Base-by-base conservation (phyloP, 257 asterid species). In the Solanum corneliomulleri region DNA sequence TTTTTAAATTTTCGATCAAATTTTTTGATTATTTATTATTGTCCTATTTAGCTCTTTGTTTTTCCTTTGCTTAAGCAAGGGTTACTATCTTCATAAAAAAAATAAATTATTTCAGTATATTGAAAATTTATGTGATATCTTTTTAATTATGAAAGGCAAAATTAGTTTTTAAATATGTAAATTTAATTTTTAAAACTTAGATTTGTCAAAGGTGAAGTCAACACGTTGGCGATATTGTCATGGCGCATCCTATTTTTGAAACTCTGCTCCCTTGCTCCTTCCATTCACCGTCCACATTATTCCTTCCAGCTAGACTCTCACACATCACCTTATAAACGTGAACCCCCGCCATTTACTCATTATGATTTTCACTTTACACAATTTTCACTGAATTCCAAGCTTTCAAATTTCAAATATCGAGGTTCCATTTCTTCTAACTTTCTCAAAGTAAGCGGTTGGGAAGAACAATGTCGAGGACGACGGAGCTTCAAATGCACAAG, bases 201-300 rank as follows among this genome's bases (percentile, higher is more conserved):
- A 58, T 58, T 20, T 68, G 21, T 1, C 23, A 27, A 45, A 85
- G 37, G 9, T 72, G 82, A 82, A 87, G 31, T 47, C 8, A 82
- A 84, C 83, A 14, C 18, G 80, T 58, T 82, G 45, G 45, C 12
- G 14, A 44, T 20, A 44, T 76, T 91, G 94, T 93, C 91, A 89
- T 89, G 42, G 88, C 84, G 93, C 93, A 68, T 89, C 92, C 90
- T 39, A 41, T 86, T 88, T 91, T 91, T 49, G 89, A 89, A 88
- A 72, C 77, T 75, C 81, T 47, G 85, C 87, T 85, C 72, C 84
- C 85, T 85, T 85, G 39, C 16, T 78, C 89, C 60, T 47, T 70
- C 41, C 18, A 62, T 20, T 21, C 18, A 31, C 80, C 64, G 69
- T 78, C 82, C 89, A 82, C 78, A 85, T 71, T 14, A 37, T 37